Conservation (phyloP, 1,139 yeast species). For the Taphrina deformans region DNA sequence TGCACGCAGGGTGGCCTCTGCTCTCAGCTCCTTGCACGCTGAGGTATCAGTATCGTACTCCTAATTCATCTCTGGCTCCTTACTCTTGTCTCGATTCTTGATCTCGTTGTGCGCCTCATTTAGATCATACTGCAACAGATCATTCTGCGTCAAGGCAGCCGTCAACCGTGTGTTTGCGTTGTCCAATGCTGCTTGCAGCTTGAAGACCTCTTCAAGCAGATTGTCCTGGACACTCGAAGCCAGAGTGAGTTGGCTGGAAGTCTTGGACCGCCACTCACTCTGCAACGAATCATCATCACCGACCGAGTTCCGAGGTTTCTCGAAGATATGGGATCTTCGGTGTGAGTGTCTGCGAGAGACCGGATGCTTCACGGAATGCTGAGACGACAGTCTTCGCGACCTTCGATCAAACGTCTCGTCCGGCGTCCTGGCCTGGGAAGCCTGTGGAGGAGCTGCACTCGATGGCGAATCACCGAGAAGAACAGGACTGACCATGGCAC, state of each 20-base stretch:
- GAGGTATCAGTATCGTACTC: background rate
- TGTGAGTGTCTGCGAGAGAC: background rate
- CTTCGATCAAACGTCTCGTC: background rate
- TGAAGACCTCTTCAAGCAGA: conserved; percentile 3
- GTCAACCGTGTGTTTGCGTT: background rate
- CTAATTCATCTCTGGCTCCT: background rate
- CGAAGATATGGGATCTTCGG: background rate
- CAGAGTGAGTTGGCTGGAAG: background rate
- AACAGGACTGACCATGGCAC: background rate
- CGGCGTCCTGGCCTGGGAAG: background rate
- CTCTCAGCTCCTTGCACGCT: background rate
- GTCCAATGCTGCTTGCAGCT: conserved; percentile 2
- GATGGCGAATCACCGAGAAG: background rate
- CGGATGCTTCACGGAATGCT: background rate
- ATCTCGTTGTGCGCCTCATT: background rate
- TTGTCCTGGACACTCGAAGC: conserved; percentile 12
- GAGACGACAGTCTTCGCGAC: background rate
- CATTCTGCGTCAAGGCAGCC: conserved; percentile 7
- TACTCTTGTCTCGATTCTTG: background rate
- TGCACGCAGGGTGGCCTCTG: background rate
- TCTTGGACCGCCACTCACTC: background rate
- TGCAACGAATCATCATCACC: background rate
- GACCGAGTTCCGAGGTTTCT: background rate
- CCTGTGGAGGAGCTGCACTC: background rate
- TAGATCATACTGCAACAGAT: background rate